Base-by-base conservation (phyloP, 2,329 filamentous ascomycete genomes). In the Microcyclosporella mali region DNA sequence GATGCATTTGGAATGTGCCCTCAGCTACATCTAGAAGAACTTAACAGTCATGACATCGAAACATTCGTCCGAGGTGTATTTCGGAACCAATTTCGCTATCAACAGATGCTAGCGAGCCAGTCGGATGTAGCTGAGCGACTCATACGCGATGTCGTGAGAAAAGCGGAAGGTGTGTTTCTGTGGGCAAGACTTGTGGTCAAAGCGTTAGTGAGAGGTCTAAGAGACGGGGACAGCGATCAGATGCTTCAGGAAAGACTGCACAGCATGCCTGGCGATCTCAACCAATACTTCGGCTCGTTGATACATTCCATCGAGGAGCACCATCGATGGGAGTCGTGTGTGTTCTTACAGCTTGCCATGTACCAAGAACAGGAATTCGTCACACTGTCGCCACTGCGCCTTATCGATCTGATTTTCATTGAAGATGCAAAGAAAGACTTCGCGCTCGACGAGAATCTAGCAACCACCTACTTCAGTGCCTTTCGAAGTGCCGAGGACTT, bases 181-280 rank as follows among this genome's bases (percentile, higher is more conserved):
- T 42, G 40, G 40, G 29, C 33, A 4, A 7, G 39, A 12, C 25
- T 42, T 8, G 32, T 42, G 2, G 33, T 42, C n/a, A 42, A 36
- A 28, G 40, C 35, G 19, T 25, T 42, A 2, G 10, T 42, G 6
- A 32, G 40, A 11, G 40, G 40, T 17, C 31, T 42, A 10, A n/a
- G 46, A 41, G 46, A 49, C 25, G 46, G 41, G n/a, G 41, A 40
- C 25, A 40, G 25, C 25, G 25, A 37, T 12, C 16, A 15, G 11
- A 33, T 28, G 17, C 41, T 47, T 7, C 12, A 27, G 18, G 28
- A 18, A 19, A 41, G 29, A 31, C 25, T 49, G 11, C 9, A 38
- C 21, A 31, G 10, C 19, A 37, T 39, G 16, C 40, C 40, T 3
- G 21, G 27, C 7, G 44, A 42, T 16, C 40, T 46, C 18, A 43